These are phyloP conservation scores for Globisporangium okanoganense DNA, from an alignment of 352 stramenopile species.

Conservation along the genomic window DNA sequence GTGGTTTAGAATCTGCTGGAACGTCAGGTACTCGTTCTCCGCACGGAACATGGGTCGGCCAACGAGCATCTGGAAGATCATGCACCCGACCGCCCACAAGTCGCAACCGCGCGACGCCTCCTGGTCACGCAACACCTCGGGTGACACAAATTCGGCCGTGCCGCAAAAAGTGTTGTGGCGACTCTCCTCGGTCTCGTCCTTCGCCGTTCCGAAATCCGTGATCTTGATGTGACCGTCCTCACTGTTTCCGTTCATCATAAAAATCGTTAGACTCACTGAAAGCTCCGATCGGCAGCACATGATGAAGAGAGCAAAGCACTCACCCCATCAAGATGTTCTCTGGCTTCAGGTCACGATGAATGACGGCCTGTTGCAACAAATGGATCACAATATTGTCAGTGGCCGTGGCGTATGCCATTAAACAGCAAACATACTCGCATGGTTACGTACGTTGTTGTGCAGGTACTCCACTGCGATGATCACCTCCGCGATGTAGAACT, in stretches of 20 bases:
- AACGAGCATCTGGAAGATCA: slow-evolving; percentile 89
- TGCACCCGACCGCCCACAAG: slow-evolving; percentile 90
- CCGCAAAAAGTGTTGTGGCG: slow-evolving; percentile 88
- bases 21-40: slow-evolving; percentile 90
- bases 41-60: slow-evolving; percentile 82
- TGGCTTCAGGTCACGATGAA: slow-evolving; percentile 95
- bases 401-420: not conserved
- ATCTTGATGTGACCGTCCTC: slow-evolving; percentile 88
- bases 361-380: slow-evolving; percentile 64
- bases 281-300: not conserved
- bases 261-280: not conserved
- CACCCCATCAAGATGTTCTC: slow-evolving; percentile 86
- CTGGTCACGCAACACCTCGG: slow-evolving; percentile 86
- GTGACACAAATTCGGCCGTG: slow-evolving; percentile 91
- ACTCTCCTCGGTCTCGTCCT: slow-evolving; percentile 77
- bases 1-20: slow-evolving; percentile 88
- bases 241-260: slow-evolving; percentile 12
- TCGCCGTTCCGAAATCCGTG: slow-evolving; percentile 89
- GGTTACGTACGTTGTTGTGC: slow-evolving; percentile 67
- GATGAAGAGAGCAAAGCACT: not conserved
- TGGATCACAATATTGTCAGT: not conserved
- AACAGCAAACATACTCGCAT: not conserved
- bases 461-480: slow-evolving; percentile 93
- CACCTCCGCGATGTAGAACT: slow-evolving; percentile 94
- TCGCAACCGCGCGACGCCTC: slow-evolving; percentile 82